These are phyloP conservation scores for Calamus simplicifolius DNA, from an alignment of 176 grass and related monocot genomes.

Conservation along the genomic window DNA sequence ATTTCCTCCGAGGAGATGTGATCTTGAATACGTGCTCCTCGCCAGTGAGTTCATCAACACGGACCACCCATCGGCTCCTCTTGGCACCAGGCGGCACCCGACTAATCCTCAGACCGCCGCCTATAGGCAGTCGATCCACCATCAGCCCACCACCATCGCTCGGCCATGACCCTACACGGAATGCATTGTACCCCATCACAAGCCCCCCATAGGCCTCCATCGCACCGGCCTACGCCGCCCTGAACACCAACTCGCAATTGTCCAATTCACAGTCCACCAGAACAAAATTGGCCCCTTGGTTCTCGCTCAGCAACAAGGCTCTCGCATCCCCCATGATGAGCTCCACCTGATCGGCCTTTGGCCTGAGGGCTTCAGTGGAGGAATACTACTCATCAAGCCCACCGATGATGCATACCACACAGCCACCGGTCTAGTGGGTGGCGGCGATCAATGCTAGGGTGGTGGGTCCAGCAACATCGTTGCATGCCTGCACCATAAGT, in stretches of 20 bases:
- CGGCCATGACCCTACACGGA: neutral
- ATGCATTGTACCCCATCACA: conserved; percentile 4
- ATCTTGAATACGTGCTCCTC: conserved; percentile 27
- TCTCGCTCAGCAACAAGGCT: neutral
- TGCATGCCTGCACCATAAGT: conserved; percentile 17
- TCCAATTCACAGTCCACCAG: conserved; percentile 10
- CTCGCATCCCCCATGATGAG: conserved; percentile 11
- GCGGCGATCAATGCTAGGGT: conserved; percentile 14
- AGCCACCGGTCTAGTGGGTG: conserved; percentile 13
- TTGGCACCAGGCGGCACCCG: conserved; percentile 3
- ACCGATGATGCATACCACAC: conserved; percentile 3
- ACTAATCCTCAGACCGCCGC: conserved; percentile 15
- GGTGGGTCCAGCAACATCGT: conserved; percentile 5
- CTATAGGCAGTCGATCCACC: conserved; percentile 15
- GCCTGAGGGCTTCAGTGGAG: conserved; percentile 3
- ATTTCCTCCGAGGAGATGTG: conserved; percentile 10
- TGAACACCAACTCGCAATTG: conserved; percentile 1
- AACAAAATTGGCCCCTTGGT: conserved; percentile 16
- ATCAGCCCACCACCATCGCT: neutral
- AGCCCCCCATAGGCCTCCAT: conserved; percentile 5
- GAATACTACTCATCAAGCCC: conserved; percentile 2
- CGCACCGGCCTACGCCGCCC: conserved; percentile 7
- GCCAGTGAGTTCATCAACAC: conserved; percentile 18
- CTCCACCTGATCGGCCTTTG: neutral
- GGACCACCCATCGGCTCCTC: conserved; percentile 15